These are phyloP conservation scores for Aspergillus sp. DNA, from an alignment of 2,329 filamentous ascomycete genomes.

Conservation along the genomic window DNA sequence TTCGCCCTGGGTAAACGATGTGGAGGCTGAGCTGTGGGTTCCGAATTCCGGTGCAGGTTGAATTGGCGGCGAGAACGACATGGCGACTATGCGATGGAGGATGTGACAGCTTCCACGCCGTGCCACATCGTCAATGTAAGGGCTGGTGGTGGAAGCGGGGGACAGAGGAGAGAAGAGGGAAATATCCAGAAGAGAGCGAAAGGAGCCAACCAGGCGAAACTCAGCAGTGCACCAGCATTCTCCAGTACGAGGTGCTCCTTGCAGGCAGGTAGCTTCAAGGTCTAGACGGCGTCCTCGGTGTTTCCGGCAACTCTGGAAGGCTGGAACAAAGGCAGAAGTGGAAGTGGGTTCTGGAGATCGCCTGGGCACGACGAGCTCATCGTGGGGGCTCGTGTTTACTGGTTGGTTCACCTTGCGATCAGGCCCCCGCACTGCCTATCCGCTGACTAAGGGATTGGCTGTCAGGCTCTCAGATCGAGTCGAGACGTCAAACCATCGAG, in stretches of 20 bases:
- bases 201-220: background rate
- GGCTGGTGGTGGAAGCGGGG: background rate
- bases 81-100: conserved; percentile 7
- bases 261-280: background rate
- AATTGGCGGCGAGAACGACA: conserved; percentile 18
- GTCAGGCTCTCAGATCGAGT: too few relatives aligned
- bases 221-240: background rate
- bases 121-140: conserved; percentile 13
- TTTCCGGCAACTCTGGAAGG: background rate
- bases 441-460: background rate
- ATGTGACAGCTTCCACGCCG: conserved; percentile 3
- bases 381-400: background rate
- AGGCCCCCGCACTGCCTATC: background rate
- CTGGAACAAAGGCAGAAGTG: background rate
- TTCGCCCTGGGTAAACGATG: conserved; percentile 2
- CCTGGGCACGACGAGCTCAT: background rate
- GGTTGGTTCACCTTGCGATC: background rate
- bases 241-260: background rate
- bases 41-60: conserved; percentile 4
- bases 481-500: background rate
- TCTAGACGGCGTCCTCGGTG: background rate
- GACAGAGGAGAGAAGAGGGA: background rate
- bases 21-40: conserved; percentile 1
- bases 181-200: background rate
- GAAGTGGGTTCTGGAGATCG: background rate